Percentiles rank a stretch among this genome's conserved stretches.
Conservation (phyloP, 768 basidiomycete genomes). For the Coprinopsis cinerea region DNA sequence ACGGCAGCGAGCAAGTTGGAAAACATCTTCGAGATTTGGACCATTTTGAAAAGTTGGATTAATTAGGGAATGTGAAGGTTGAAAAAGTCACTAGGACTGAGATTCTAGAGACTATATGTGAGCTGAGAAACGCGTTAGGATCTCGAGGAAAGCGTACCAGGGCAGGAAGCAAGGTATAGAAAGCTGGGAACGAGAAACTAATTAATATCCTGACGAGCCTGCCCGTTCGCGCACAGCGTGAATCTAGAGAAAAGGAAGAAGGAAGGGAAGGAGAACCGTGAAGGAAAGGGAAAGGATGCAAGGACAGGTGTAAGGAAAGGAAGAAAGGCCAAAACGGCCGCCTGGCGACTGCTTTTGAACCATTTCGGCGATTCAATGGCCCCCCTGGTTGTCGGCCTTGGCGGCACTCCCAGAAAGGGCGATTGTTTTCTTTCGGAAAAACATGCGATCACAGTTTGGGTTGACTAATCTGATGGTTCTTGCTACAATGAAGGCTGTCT, state of each 20-base stretch:
- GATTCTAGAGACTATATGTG: background rate
- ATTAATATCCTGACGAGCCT: background rate
- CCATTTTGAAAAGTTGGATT: background rate
- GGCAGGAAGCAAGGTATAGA: no score
- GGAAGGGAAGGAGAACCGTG: background rate
- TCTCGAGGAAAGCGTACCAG: background rate
- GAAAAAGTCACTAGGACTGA: background rate
- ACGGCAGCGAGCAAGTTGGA: constrained; percentile 9
- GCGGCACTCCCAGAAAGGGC: background rate
- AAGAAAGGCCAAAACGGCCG: background rate
- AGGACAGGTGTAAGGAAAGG: background rate
- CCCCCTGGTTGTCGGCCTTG: background rate
- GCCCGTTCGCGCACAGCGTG: background rate
- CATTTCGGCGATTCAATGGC: background rate
- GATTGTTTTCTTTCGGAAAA: background rate
- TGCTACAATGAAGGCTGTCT: no score
- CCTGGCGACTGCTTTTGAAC: background rate
- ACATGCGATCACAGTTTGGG: background rate
- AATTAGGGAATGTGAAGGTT: background rate
- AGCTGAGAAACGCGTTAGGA: background rate
- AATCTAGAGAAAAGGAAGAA: background rate
- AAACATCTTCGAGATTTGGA: constrained; percentile 2
- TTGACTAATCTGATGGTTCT: background rate
- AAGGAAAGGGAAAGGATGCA: background rate
- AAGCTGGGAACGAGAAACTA: no score